These are phyloP conservation scores for Drosera spatulata DNA, from an alignment of 179 eudicot genomes.

Conservation along the genomic window DNA sequence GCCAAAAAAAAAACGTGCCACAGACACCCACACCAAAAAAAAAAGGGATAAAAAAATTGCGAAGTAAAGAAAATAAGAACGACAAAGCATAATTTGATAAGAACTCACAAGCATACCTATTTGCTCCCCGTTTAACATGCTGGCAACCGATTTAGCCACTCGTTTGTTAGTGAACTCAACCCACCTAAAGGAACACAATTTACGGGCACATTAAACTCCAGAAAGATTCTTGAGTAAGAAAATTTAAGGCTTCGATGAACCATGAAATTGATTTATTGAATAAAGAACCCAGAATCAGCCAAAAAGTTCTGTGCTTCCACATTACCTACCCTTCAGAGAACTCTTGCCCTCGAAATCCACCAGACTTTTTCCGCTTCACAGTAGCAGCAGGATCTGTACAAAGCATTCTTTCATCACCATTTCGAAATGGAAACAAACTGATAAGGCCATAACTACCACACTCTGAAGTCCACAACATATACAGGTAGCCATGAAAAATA, in stretches of 20 bases:
- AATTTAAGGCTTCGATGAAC: background rate
- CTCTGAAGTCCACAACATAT: no score
- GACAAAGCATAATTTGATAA: no score
- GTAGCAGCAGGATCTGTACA: constrained; percentile 53
- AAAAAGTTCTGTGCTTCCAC: background rate
- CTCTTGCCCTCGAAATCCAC: constrained; percentile 69
- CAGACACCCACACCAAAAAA: no score
- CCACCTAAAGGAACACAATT: constrained; percentile 23
- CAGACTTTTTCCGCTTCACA: constrained; percentile 42
- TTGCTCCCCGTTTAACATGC: constrained; percentile 66
- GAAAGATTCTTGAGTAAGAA: background rate
- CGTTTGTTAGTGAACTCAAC: constrained; percentile 35
- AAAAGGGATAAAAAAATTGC: no score
- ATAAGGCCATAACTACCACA: no score
- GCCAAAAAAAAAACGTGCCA: no score
- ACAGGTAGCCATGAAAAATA: no score
- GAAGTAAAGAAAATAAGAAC: background rate
- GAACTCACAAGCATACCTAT: constrained; percentile 33
- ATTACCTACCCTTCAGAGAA: constrained; percentile 76
- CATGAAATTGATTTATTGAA: background rate
- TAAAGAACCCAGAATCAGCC: background rate
- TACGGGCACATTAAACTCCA: background rate
- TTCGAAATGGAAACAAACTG: background rate
- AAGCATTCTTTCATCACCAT: background rate
- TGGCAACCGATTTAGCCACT: constrained; percentile 50